phyloP scores from a whole-genome alignment of 1,284 basidiomycete genomes.

The Wallemia hederae region DNA sequence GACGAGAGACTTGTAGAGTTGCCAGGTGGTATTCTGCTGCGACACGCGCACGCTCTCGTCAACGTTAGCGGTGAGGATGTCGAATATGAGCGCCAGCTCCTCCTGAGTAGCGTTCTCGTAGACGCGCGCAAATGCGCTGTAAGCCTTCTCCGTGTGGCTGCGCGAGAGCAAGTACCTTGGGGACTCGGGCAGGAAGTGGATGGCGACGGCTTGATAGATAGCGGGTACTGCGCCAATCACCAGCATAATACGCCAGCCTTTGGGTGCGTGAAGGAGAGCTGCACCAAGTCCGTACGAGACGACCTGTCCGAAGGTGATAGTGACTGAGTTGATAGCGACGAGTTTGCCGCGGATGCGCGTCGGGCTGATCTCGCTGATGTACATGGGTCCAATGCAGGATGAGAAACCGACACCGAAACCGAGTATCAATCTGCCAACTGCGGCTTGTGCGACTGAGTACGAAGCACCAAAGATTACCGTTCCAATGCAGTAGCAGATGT shows the following conservation, averaged over 20 bases:
- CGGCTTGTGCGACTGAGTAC: conserved; percentile 13
- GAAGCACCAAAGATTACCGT: conserved; percentile 16
- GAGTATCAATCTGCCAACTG: conserved; percentile 17
- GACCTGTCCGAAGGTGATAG: conserved; percentile 18
- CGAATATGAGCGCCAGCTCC: conserved; percentile 15
- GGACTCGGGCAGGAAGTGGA: conserved; percentile 16
- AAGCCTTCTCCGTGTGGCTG: conserved; percentile 11
- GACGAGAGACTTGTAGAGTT: conserved; percentile 2
- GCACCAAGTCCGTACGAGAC: conserved; percentile 14
- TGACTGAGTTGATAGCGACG: conserved; percentile 16
- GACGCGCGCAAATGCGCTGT: conserved; percentile 10
- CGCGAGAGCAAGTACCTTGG: conserved; percentile 15
- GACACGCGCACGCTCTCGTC: conserved; percentile 5
- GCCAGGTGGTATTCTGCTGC: conserved; percentile 2
- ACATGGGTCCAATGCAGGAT: conserved; percentile 15
- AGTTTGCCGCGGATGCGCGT: conserved; percentile 16
- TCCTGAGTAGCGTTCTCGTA: conserved; percentile 12
- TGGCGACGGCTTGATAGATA: conserved; percentile 11
- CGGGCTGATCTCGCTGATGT: conserved; percentile 17
- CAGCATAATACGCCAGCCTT: conserved; percentile 18
- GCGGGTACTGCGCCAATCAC: conserved; percentile 16
- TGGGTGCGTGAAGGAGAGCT: conserved; percentile 6
- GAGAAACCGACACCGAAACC: conserved; percentile 17
- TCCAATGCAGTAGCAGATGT: conserved; percentile 12
- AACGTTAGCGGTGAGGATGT: conserved; percentile 11